Evolutionary conservation across 768 basidiomycete genomes (phyloP), one percentile per base, ranked within the genome.

Genomic region (Boletus subparvulus): DNA sequence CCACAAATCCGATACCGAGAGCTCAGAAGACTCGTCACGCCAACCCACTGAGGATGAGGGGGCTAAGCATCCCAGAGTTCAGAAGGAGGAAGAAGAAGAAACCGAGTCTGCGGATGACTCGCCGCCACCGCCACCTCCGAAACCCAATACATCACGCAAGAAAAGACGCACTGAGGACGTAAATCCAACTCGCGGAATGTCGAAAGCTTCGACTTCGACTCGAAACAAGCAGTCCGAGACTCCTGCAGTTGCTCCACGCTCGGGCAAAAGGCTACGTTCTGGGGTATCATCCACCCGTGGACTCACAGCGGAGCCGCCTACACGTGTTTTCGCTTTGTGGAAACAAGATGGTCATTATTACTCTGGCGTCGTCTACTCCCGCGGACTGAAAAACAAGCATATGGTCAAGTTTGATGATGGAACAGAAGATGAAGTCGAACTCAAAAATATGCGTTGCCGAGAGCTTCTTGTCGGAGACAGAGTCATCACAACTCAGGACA

Each of bases 311-410:
- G 62, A 64, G 39, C 54, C 59, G 7, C 74, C 80, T 21, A 86
- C 85, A 13, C 81, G 82, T 6, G 85, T 91, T n/a, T 84, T 88
- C 61, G 88, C 86, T 10, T 65, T 86, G 12, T 90, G 87, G 88
- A 81, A 75, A 58, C 70, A 73, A 44, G 83, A 84, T 47, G 79
- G 78, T 4, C 77, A 78, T 61, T 92, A 78, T 71, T 88, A 84
- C 65, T 70, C 83, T 17, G 91, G 88, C 16, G 75, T 70, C 36
- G 77, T 88, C 28, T 65, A 83, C 51, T 73, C 75, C 17, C 56
- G 58, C 60, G 67, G 49, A 54, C 63, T 45, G 26, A 66, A 65
- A 28, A 65, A 63, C 33, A 67, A 59, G 40, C 87, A 83, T 68
- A 49, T 63, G 28, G 68, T 93, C 61, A 72, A 73, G n/a, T 93